Base-by-base conservation (phyloP, 257 asterid genomes). In the Rhazya stricta region DNA sequence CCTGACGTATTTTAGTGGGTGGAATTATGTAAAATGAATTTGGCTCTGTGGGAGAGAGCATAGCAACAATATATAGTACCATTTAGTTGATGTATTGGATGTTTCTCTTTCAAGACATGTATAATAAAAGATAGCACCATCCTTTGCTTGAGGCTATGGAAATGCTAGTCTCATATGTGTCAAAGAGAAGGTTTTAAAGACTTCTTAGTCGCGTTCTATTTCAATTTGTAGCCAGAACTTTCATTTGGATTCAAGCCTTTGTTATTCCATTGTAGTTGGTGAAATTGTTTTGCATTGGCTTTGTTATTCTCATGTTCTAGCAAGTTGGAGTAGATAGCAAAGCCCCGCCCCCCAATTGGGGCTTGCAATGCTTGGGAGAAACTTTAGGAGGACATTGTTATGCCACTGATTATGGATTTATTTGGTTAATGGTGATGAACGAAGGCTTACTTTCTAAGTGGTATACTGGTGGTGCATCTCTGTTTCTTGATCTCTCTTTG, bases 1-100 rank as follows among this genome's bases (percentile, higher is more conserved):
- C 97, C 98, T 0, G 98, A 94, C 45, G 88, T 92, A 51, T 91
- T 94, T 74, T 94, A 94, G 79, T 37, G 9, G 34, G 79, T 37
- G 9, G 34, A 48, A 67, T 27, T 62, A 39, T 61, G 72, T 57
- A 13, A 41, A n/a, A 19, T 53, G 5, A 6, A 4, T n/a, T 34
- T 45, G 78, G 19, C 43, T 30, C 12, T 57, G 46, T 57, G 30
- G 45, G 43, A 60, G 63, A 51, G 46, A 67, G 76, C 73, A 34
- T 58, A 58, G 25, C 39, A 43, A 42, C 65, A 39, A 73, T 4
- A 50, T 74, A 66, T 36, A 45, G 67, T 73, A 34, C 53, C 30
- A 30, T 73, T n/a, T n/a, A 23, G 10, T 53, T 9, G 30, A 9
- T 18, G 45, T 36, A 56, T 16, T 12, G 9, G 70, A 25, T 34